phyloP scores from a whole-genome alignment of 331 rosid genomes.

The Arachis monticola region DNA sequence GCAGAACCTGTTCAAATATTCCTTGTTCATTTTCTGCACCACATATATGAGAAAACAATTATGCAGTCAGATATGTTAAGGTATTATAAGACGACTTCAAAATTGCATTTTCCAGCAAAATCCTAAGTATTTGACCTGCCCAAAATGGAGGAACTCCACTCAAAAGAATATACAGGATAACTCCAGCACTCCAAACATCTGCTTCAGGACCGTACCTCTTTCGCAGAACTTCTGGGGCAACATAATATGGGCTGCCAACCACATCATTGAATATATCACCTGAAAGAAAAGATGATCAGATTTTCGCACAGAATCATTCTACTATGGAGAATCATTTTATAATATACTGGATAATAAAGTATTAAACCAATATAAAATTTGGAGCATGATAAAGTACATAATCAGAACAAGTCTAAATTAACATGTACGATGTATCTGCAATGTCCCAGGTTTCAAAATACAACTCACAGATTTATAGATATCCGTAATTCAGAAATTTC shows the following conservation, averaged over 20 bases:
- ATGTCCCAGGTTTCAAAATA: neutral
- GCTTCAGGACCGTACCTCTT: slow-evolving; percentile 93
- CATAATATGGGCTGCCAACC: slow-evolving; percentile 98
- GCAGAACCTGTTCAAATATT: slow-evolving; percentile 92
- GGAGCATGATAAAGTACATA: neutral
- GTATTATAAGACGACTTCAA: neutral
- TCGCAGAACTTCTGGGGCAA: slow-evolving; percentile 93
- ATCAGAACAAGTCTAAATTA: neutral
- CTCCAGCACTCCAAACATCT: slow-evolving; percentile 99
- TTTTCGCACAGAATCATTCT: slow-evolving; percentile 20
- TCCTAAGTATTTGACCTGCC: slow-evolving; percentile 73
- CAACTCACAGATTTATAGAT: neutral
- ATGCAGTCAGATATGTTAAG: slow-evolving; percentile 5
- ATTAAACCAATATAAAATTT: slow-evolving; percentile 5
- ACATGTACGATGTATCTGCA: neutral
- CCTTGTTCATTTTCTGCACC: slow-evolving; percentile 75
- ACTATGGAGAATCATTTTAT: slow-evolving; percentile 31
- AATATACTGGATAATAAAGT: slow-evolving; percentile 4
- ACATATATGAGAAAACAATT: slow-evolving; percentile 25
- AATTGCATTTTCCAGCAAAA: slow-evolving; percentile 28
- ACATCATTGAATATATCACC: slow-evolving; percentile 86
- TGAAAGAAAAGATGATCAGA: slow-evolving; percentile 48
- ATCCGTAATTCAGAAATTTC: too few species aligned
- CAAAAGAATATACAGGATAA: slow-evolving; percentile 87
- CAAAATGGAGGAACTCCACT: slow-evolving; percentile 99